A percentile compares a stretch with the other conserved stretches of the same genome.
Conservation (phyloP, 225 moss, liverwort and hornwort species). For the Anthoceros angustus region DNA sequence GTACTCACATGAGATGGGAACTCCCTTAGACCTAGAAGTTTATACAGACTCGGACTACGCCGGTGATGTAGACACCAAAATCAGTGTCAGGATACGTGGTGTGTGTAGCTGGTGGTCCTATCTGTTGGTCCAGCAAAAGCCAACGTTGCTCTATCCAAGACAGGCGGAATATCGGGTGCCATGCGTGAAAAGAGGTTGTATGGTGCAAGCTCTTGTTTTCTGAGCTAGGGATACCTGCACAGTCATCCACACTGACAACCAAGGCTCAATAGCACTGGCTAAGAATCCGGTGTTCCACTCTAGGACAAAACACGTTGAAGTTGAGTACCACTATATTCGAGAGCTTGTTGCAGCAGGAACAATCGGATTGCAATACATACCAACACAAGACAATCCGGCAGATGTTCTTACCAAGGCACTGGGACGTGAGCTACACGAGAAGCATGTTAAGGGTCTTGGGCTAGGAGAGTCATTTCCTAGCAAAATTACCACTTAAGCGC, state of each 20-base stretch:
- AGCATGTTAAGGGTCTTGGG: too few relatives aligned
- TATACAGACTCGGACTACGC: background rate
- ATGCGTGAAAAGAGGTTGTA: background rate
- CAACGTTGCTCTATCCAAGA: background rate
- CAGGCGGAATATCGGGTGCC: background rate
- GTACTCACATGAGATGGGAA: background rate
- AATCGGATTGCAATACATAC: background rate
- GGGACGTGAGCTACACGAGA: too few relatives aligned
- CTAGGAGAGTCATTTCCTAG: background rate
- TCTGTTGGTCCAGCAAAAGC: background rate
- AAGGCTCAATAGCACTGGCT: background rate
- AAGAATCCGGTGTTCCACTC: constrained; percentile 5
- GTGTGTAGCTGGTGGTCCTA: background rate
- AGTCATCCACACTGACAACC: background rate
- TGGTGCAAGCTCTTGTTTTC: background rate
- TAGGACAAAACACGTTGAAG: constrained; percentile 5
- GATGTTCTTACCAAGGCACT: constrained; percentile 9
- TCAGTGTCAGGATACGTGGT: background rate
- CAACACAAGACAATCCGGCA: background rate
- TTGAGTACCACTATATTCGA: constrained; percentile 5
- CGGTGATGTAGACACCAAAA: background rate
- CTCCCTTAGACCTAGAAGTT: background rate
- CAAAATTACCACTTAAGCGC: too few relatives aligned
- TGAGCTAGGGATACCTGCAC: background rate
- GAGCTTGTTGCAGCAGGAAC: background rate